Conservation (phyloP, 2,329 filamentous ascomycete genomes). For the Sordariomycetes sp. region DNA sequence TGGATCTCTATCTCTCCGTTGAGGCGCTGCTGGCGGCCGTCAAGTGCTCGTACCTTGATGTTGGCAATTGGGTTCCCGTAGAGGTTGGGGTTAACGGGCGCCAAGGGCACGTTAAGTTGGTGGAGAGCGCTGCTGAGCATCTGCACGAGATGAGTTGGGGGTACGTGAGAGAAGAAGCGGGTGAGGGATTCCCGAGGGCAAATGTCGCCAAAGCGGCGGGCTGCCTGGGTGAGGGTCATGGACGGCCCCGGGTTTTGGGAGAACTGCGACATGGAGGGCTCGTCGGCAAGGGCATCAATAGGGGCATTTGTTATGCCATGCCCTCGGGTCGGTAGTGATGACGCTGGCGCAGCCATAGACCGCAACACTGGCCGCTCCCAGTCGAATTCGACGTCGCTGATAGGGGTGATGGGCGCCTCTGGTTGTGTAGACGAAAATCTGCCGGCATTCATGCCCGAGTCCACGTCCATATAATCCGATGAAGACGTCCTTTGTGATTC, state of each 20-base stretch:
- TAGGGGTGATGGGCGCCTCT: slow-evolving; percentile 61
- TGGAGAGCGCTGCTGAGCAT: slow-evolving; percentile 76
- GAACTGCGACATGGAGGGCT: slow-evolving; percentile 83
- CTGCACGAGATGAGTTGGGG: slow-evolving; percentile 65
- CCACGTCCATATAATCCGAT: slow-evolving; percentile 61
- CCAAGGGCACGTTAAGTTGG: slow-evolving; percentile 71
- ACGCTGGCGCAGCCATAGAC: slow-evolving; percentile 32
- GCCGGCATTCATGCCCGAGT: slow-evolving; percentile 34
- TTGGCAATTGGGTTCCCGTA: slow-evolving; percentile 48
- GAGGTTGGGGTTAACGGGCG: slow-evolving; percentile 33
- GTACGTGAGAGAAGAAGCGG: slow-evolving; percentile 81
- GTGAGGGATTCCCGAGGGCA: slow-evolving; percentile 80
- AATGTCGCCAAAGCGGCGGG: slow-evolving; percentile 82
- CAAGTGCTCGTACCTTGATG: slow-evolving; percentile 66
- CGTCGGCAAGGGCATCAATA: slow-evolving; percentile 64
- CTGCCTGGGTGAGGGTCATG: slow-evolving; percentile 78
- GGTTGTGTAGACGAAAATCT: slow-evolving; percentile 77
- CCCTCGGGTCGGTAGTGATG: slow-evolving; percentile 21
- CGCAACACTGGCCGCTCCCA: slow-evolving; percentile 70
- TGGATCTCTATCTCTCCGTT: slow-evolving; percentile 71
- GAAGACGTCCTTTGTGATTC: slow-evolving; percentile 25
- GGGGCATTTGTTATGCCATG: slow-evolving; percentile 28
- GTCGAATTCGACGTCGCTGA: slow-evolving; percentile 70
- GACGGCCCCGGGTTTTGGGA: slow-evolving; percentile 69
- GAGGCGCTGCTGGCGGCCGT: slow-evolving; percentile 62